Percentiles rank a stretch among this genome's conserved stretches.
These are phyloP conservation scores for Pezicula radicicola DNA, from an alignment of 2,329 filamentous ascomycete genomes.

Conservation along the genomic window DNA sequence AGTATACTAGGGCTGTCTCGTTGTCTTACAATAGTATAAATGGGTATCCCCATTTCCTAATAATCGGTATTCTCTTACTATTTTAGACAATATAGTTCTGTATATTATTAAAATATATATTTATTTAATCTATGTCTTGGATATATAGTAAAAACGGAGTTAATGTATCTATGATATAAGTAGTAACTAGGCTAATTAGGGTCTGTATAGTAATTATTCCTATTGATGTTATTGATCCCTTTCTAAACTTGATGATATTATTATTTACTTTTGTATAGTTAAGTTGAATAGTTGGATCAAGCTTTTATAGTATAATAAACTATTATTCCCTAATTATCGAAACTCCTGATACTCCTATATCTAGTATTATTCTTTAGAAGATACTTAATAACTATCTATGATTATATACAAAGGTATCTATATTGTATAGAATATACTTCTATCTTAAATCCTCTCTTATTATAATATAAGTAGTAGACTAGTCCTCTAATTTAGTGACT, in stretches of 20 bases:
- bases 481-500: too few relatives aligned
- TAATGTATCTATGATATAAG: neutral
- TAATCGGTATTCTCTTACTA: too few relatives aligned
- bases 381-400: too few relatives aligned
- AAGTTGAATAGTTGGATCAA: neutral
- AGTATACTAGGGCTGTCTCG: neutral
- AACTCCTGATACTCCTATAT: too few relatives aligned
- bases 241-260: neutral
- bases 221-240: neutral
- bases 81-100: too few relatives aligned
- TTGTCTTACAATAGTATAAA: neutral
- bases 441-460: too few relatives aligned
- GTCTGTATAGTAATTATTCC: neutral
- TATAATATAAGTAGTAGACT: too few relatives aligned
- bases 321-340: neutral
- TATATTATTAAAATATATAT: too few relatives aligned
- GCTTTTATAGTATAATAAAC: neutral
- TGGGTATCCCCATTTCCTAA: too few relatives aligned
- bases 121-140: neutral
- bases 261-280: neutral
- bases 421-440: too few relatives aligned
- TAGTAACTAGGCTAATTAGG: neutral
- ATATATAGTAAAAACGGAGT: neutral
- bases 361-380: too few relatives aligned
- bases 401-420: too few relatives aligned